Evolutionary conservation across 257 asterid genomes (phyloP), one percentile per base, ranked within the genome.

Genomic region (Leptodermis oblonga): DNA sequence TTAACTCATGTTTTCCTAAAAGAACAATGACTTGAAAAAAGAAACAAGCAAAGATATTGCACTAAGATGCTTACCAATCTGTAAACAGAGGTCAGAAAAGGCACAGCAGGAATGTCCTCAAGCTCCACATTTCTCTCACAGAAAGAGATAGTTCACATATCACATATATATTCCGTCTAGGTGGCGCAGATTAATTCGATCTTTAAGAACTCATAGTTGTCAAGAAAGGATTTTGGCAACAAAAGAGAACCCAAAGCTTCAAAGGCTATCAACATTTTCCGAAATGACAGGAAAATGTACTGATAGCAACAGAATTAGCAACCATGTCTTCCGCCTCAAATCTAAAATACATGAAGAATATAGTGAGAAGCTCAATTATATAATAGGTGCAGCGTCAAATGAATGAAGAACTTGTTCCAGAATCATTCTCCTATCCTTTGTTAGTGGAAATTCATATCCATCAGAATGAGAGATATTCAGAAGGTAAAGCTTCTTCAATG

Each of bases 351-450:
- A 4, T 9, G 36, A 43, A 72, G 64, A 42, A 34, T 52, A 34
- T 2, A 62, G 12, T 46, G 39, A 18, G 60, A 63, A 73, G 73
- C 53, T 54, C 58, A 12, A 63, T 75, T 70, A 89, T 1, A 86
- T 70, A 30, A 82, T 71, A 67, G 89, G 77, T 70, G 83, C 53
- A 46, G 70, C 82, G 69, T 87, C 87, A 63, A 92, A 92, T 23
- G 98, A 92, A 81, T 92, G 96, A 74, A 92, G 79, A 78, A 92
- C 88, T 70, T 84, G 83, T 83, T 86, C 94, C 71, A 92, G 77
- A 4, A 77, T 48, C 78, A 63, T 73, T 85, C 97, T 79, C 76
- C 66, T 83, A 12, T 81, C 81, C 45, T 45, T 43, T 65, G 80
- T 87, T 34, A 92, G 77, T 55, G 96, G 96, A 73, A 65, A 77